Evolutionary conservation across 306 rosid genomes (phyloP).

Genomic region (Prunus padus): DNA sequence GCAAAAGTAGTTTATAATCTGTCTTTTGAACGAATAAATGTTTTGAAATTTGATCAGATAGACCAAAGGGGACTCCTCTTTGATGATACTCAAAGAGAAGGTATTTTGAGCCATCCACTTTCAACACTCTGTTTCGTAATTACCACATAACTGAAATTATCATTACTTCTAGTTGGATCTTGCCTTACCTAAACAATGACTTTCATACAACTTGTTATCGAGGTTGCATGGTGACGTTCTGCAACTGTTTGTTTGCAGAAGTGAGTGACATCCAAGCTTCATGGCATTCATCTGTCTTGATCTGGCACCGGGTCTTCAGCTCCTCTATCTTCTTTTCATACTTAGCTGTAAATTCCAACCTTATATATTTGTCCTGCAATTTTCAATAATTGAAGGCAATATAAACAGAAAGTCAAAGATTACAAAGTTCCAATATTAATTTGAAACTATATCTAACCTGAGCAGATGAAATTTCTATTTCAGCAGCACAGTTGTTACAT

Average conservation of each 20-base stretch:
- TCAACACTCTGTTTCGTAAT: not conserved
- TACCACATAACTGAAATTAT: not conserved
- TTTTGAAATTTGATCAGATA: not conserved
- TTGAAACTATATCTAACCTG: constrained; percentile 20
- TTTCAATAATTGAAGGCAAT: not conserved
- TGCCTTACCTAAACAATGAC: constrained; percentile 26
- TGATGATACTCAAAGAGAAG: not conserved
- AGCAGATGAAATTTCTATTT: constrained; percentile 21
- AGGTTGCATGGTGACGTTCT: constrained; percentile 29
- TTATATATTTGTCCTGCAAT: constrained; percentile 19
- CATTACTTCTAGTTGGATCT: not conserved
- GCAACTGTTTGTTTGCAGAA: constrained; percentile 22
- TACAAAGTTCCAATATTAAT: not conserved
- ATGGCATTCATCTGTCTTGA: constrained; percentile 29
- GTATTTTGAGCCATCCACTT: not conserved
- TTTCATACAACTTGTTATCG: constrained; percentile 24
- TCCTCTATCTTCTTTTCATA: constrained; percentile 32
- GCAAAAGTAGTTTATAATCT: not conserved
- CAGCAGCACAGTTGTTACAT: constrained; percentile 25
- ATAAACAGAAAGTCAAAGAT: not conserved
- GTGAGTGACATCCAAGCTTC: constrained; percentile 37
- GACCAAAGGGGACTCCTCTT: not conserved
- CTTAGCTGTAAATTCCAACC: constrained; percentile 20
- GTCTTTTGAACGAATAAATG: not conserved
- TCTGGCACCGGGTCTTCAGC: constrained; percentile 22